A percentile compares a stretch with the other conserved stretches of the same genome.
phyloP scores from a whole-genome alignment of 139 green algal species.

The Haematococcus sp. region DNA sequence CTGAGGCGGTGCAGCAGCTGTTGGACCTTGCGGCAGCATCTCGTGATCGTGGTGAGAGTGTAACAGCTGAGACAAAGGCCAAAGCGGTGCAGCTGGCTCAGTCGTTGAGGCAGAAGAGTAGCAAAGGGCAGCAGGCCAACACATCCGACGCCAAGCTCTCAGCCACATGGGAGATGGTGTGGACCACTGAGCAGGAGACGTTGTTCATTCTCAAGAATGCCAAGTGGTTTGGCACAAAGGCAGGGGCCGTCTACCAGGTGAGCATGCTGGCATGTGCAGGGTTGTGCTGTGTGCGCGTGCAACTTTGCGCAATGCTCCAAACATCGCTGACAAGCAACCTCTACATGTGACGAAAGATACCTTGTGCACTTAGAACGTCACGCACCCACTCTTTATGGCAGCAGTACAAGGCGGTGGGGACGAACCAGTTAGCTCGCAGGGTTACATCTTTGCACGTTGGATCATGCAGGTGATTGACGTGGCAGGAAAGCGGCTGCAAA shows the following conservation, averaged over 20 bases:
- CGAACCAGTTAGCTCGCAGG: no score
- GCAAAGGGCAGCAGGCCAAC: neutral
- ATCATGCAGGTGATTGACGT: conserved; percentile 79
- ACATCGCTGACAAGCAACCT: no score
- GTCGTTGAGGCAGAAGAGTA: neutral
- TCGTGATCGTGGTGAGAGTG: no score
- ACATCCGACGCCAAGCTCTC: conserved; percentile 20
- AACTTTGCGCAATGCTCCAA: neutral
- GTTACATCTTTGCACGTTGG: neutral
- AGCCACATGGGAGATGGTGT: conserved; percentile 74
- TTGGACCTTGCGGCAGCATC: no score
- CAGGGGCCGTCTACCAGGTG: conserved; percentile 80
- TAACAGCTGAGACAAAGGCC: neutral
- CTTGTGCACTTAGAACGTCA: no score
- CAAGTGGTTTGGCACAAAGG: conserved; percentile 67
- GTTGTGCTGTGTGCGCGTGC: no score
- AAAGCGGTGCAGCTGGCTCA: neutral
- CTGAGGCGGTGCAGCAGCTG: neutral
- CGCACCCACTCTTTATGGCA: no score
- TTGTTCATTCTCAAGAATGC: conserved; percentile 87
- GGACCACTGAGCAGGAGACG: conserved; percentile 70
- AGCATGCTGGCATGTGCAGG: no score
- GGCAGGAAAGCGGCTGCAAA: conserved; percentile 58
- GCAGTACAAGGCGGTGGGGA: no score
- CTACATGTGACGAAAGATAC: no score